Base-by-base conservation (phyloP, 768 basidiomycete species). In the Tricholoma terreum region DNA sequence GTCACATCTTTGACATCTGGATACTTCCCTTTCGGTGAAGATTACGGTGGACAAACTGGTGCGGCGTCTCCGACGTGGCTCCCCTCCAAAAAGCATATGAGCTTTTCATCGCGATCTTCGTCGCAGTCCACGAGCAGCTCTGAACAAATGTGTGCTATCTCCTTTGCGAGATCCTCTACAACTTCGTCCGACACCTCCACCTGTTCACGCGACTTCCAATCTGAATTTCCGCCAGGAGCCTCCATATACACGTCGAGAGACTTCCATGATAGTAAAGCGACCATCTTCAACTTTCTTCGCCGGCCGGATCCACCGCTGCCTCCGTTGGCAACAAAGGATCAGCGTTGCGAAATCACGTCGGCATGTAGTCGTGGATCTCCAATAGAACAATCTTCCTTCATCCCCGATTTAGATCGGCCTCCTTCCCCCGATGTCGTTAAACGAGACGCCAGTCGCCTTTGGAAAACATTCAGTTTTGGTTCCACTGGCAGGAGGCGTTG, bases 401-500 rank as follows among this genome's bases (percentile, higher is more conserved):
- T 2, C n/a, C 27, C 46, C 9, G 9, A 27, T 15, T 14, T n/a
- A 27, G 45, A 46, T 46, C 22, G 45, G 27, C 24, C 45, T 15
- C 24, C 45, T 49, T 5, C 14, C 2, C 15, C 7, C 12, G 30
- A 15, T n/a, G n/a, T 27, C n/a, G 15, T 17, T n/a, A 27, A 17
- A 31, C 6, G 15, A 30, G 14, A 48, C n/a, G 4, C 22, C 2
- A 15, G n/a, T 10, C 45, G 58, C 21, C 52, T 53, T 15, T 34
- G 52, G 43, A 56, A 46, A 57, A 22, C 58, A 12, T 27, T 52
- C 19, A 43, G 54, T 12, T 58, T 58, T 46, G 55, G 52, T 7
- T 52, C 62, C 14, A n/a, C n/a, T n/a, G n/a, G n/a, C n/a, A 52
- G 60, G 38, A 58, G 48, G 45, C 54, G 56, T 40, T 64, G 63